Evolutionary conservation across 805 yeast species (phyloP), one percentile per base, ranked within the genome.

Genomic region (Candida xyloterini): DNA sequence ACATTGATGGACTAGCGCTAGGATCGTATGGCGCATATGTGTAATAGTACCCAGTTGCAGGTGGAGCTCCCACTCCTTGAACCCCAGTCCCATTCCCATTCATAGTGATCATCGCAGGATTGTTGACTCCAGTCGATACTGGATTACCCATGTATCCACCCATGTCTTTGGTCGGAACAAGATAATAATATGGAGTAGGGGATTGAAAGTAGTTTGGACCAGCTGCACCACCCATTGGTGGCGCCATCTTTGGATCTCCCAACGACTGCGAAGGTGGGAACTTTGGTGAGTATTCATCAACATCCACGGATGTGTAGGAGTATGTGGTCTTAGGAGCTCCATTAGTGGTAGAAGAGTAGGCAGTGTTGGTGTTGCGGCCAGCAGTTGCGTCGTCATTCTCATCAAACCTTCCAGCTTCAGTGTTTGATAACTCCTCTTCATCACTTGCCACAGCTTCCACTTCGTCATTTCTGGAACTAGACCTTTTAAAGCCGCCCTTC

Each of bases 321-420:
- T 59, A 56, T 10, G 47, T 51, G 6, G 62, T 52, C 44, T 51
- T 58, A 13, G 59, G 56, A n/a, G 52, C 55, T 5, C 55, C 53
- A 20, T 45, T 51, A 10, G 53, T 46, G 18, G 46, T 50, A 3
- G 51, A 44, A 10, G 65, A 60, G 40, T 48, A 52, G 1, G 52
- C 50, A 2, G 62, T 57, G 18, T 43, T 44, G 5, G 51, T 46
- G 30, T 55, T 56, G 15, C 56, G 57, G 15, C 48, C 49, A 27
- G 30, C 44, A 5, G 53, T 45, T 1, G 50, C 45, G 13, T 52
- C 44, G 33, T 55, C 58, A 39, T 45, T 46, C 18, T 57, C 57
- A 13, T 48, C 46, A 28, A 29, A 25, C 13, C 38, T 34, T 25
- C 38, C 28, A 18, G 38, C 34, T 6, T 29, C 45, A 25, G 29